Evolutionary conservation across 331 rosid species (phyloP).

Genomic region (Acacia concinna): DNA sequence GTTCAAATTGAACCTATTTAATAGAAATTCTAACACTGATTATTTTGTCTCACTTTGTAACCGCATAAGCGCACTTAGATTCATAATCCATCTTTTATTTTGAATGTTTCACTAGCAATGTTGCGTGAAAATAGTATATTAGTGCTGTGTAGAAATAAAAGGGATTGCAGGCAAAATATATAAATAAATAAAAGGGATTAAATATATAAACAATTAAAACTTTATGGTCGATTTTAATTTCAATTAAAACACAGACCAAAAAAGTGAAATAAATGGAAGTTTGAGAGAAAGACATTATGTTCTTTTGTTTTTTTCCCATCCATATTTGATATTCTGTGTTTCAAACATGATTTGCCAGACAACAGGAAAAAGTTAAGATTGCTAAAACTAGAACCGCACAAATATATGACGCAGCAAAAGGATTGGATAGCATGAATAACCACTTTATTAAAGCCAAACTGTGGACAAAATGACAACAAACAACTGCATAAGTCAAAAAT

Average conservation of each 20-base stretch:
- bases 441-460: neutral
- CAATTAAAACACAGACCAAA: neutral
- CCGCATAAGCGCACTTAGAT: too few species aligned
- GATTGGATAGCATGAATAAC: neutral
- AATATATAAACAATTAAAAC: too few species aligned
- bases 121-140: too few species aligned
- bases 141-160: neutral
- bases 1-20: neutral
- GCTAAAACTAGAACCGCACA: neutral
- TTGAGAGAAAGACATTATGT: neutral
- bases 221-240: neutral
- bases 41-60: neutral
- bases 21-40: neutral
- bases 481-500: constrained; percentile 22
- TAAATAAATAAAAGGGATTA: neutral
- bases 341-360: neutral
- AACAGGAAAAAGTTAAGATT: neutral
- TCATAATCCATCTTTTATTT: neutral
- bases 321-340: neutral
- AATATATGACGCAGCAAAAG: neutral
- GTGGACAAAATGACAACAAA: neutral
- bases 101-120: neutral
- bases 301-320: neutral
- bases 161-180: too few species aligned
- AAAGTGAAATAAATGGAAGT: neutral